Percentiles rank a stretch among this genome's conserved stretches.
phyloP scores from a whole-genome alignment of 1,139 yeast species.

The Lodderomyces metapsilosis region DNA sequence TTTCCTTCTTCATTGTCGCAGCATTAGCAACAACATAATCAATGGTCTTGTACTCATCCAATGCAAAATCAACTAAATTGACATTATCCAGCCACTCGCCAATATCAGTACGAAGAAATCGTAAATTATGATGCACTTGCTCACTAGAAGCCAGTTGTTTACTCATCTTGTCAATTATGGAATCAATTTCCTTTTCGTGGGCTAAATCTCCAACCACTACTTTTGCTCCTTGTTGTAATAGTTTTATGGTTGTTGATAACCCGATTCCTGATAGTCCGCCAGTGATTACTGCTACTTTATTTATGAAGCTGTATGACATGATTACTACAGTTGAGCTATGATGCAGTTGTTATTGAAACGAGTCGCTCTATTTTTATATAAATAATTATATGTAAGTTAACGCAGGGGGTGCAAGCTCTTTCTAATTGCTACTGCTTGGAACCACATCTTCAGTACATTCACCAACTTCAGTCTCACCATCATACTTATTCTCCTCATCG shows the following conservation, averaged over 20 bases:
- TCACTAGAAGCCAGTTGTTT: conserved; percentile 8
- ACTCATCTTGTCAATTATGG: conserved; percentile 8
- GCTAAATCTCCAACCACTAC: conserved; percentile 19
- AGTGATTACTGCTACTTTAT: conserved; percentile 25
- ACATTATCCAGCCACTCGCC: conserved; percentile 46
- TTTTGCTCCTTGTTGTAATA: conserved; percentile 19
- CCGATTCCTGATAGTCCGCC: conserved; percentile 33
- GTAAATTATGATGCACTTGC: conserved; percentile 9
- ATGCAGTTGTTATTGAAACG: background rate
- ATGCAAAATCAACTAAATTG: conserved; percentile 46
- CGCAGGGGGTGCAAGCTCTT: conserved; percentile 1
- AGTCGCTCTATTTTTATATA: background rate
- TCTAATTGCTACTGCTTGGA: conserved; percentile 1
- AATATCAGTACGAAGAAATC: conserved; percentile 34
- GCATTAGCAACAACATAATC: conserved; percentile 83
- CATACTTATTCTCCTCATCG: conserved; percentile 11
- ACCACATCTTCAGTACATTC: conserved; percentile 6
- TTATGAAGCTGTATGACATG: conserved; percentile 10
- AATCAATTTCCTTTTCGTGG: conserved; percentile 13
- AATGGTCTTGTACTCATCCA: conserved; percentile 60
- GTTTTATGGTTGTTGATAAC: conserved; percentile 20
- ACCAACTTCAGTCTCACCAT: conserved; percentile 7
- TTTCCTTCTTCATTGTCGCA: conserved; percentile 72
- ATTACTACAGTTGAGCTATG: background rate
- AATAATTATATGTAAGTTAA: background rate